Base-by-base conservation (phyloP, 1,139 yeast genomes). In the Pneumocystis canis region DNA sequence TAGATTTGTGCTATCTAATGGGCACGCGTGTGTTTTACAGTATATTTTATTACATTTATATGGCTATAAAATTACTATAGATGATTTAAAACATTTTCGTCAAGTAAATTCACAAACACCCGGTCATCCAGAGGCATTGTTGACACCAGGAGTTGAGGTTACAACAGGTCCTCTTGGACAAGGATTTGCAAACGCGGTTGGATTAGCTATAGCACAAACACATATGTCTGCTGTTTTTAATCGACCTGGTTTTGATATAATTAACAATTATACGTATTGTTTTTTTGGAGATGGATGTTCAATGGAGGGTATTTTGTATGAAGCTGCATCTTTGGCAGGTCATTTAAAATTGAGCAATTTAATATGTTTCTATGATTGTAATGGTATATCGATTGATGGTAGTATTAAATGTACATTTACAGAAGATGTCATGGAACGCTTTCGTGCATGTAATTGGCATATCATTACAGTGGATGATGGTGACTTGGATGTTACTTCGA, bases 141-240 rank as follows among this genome's bases (percentile, higher is more conserved):
- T 78, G 66, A 73, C 79, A 63, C 90, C 95, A 65, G 98, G 97
- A 74, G 84, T 89, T 65, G 98, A 94, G 75, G 96, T 90, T 73
- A 90, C 98, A 76, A 90, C 98, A 67, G 99, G 99, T 76, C 98
- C 99, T 67, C 83, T 92, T 72, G 99, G 99, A 75, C 99, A 92
- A 80, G 99, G 99, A 84, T 82, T 92, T 72, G 81, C 87, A 72
- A 90, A 90, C 75, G 97, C 97, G 64, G 96, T 92, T 71, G 99
- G 99, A 79, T 75, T 94, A 72, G 98, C 98, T 66, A 82, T 92
- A 74, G 98, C 97, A 66, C 95, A 89, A 78, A 84, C 84, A 69
- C 94, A 90, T 77, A 79, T 89, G 67, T 96, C 94, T 69, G 96
- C 97, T 68, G 85, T 86, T 69, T 92, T 85, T 83, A 90, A 92